A percentile compares a stretch with the other conserved stretches of the same genome.
phyloP scores from a whole-genome alignment of 1,284 basidiomycete genomes.

The Neonothopanus nambi region DNA sequence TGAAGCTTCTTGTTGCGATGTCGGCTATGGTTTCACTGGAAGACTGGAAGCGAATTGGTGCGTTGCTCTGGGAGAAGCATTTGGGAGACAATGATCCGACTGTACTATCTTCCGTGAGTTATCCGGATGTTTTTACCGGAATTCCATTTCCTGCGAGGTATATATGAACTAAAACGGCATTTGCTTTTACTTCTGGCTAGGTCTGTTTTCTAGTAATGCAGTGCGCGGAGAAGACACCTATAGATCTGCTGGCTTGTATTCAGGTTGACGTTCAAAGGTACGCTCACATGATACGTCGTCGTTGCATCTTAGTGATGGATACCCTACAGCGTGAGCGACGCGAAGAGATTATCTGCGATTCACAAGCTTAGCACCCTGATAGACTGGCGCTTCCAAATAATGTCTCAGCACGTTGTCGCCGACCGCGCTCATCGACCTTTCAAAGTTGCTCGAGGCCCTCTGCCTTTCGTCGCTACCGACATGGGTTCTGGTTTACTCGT shows the following conservation, averaged over 20 bases:
- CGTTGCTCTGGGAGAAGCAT: constrained; percentile 57
- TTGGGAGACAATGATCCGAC: constrained; percentile 43
- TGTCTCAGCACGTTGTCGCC: constrained; percentile 56
- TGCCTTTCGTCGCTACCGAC: constrained; percentile 70
- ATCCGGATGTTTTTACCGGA: not conserved
- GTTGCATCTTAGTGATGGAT: not conserved
- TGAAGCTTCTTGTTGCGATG: constrained; percentile 62
- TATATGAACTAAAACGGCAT: no score
- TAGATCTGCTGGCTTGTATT: constrained; percentile 48
- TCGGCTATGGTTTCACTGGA: constrained; percentile 50
- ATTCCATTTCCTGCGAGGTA: not conserved
- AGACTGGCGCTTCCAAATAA: constrained; percentile 67
- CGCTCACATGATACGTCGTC: constrained; percentile 13
- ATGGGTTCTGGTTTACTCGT: constrained; percentile 62
- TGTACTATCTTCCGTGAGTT: constrained; percentile 52
- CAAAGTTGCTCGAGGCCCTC: constrained; percentile 61
- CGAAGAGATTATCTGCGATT: constrained; percentile 49
- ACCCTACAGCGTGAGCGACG: constrained; percentile 42
- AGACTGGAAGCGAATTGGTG: constrained; percentile 50
- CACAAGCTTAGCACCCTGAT: constrained; percentile 53
- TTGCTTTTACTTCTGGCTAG: constrained; percentile 33
- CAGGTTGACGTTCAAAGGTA: constrained; percentile 59
- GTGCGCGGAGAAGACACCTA: constrained; percentile 61
- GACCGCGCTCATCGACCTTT: constrained; percentile 67
- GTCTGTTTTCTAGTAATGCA: constrained; percentile 71